Evolutionary conservation across 1,139 yeast species (phyloP), one percentile per base, ranked within the genome.

Genomic region (Blastobotrys ciferrii): DNA sequence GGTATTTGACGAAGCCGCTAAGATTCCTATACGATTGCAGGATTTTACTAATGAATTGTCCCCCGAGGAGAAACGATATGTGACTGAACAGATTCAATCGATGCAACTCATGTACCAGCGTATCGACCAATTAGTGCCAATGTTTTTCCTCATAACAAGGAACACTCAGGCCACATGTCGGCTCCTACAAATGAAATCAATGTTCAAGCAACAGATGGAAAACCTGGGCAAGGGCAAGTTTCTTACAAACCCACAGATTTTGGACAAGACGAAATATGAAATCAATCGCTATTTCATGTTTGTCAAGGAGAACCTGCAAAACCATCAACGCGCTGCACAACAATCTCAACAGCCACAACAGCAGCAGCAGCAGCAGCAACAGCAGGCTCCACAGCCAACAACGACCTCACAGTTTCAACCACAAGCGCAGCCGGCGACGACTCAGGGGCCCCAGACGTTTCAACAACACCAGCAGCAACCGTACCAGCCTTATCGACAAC

Each of bases 191-290:
- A 80, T 87, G 75, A 83, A 87, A 65, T 76, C 81, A 53, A 84
- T 87, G 84, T 80, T 87, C 40, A 83, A 81, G 59, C 84, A 83
- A 62, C 85, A 87, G 53, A 70, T 83, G 61, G 94, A 87, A 47
- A 80, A 78, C 55, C 67, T 84, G 64, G 76, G 80, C 59, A 72
- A 80, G 65, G 81, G 86, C 35, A 66, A 77, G 49, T 82, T 77
- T 66, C 72, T 84, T 65, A 82, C 92, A 11, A 76, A 78, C 3
- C 85, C 86, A 5, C 87, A 81, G 49, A 74, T 87, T 43, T 71
- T 87, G 45, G 87, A 81, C 46, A 84, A 83, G 64, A 77, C 88
- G 48, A 78, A 82, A 53, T 71, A 75, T 44, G 95, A 87, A 59
- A 82, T 86, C 54, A 84, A 82, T 52, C 80, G 83, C 60, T 87